Conservation (phyloP, 257 asterid genomes). For the Solanum chmielewskii region DNA sequence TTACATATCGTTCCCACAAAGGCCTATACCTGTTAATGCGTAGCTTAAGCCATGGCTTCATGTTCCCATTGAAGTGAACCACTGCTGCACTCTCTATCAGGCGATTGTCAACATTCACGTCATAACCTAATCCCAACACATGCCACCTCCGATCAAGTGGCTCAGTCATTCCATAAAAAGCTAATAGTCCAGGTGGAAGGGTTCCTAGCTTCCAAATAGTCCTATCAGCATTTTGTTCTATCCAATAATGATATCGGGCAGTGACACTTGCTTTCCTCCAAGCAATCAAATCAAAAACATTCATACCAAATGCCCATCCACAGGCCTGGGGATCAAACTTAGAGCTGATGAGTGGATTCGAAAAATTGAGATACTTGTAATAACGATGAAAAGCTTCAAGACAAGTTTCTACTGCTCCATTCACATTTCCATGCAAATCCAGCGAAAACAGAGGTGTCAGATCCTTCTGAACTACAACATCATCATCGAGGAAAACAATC, state of each 20-base stretch:
- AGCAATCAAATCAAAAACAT: slow-evolving; percentile 63
- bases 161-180: slow-evolving; percentile 73
- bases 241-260: slow-evolving; percentile 62
- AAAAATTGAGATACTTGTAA: slow-evolving; percentile 73
- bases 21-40: slow-evolving; percentile 70
- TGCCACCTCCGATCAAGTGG: slow-evolving; percentile 94
- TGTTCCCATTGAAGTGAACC: slow-evolving; percentile 72
- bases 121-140: slow-evolving; percentile 73
- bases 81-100: slow-evolving; percentile 84
- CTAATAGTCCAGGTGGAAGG: slow-evolving; percentile 77
- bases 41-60: slow-evolving; percentile 90
- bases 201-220: slow-evolving; percentile 82
- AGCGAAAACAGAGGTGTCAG: slow-evolving; percentile 63
- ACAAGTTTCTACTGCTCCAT: slow-evolving; percentile 93
- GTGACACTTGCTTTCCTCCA: slow-evolving; percentile 80
- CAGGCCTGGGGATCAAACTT: slow-evolving; percentile 87
- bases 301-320: slow-evolving; percentile 96
- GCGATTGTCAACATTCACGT: slow-evolving; percentile 50
- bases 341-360: slow-evolving; percentile 64
- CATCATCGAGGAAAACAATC: slow-evolving; percentile 78
- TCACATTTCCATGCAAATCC: slow-evolving; percentile 82
- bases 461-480: slow-evolving; percentile 80
- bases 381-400: slow-evolving; percentile 79
- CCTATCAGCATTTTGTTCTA: slow-evolving; percentile 39
- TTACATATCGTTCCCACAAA: slow-evolving; percentile 67